These are phyloP conservation scores for Lablab purpureus DNA, from an alignment of 306 rosid genomes.

Conservation along the genomic window DNA sequence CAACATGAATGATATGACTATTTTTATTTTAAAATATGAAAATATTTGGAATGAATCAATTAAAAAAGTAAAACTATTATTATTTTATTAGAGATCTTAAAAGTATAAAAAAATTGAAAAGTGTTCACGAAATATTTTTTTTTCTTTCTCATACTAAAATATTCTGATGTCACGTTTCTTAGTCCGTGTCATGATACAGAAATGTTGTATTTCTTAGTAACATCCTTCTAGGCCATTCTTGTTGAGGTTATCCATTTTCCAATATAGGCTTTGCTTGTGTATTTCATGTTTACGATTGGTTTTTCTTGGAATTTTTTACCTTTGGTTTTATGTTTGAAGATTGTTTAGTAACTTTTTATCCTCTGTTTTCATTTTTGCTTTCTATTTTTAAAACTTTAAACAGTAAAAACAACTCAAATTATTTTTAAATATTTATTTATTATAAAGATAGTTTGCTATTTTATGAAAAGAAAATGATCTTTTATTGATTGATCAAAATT, in stretches of 20 bases:
- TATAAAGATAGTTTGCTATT: background rate
- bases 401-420: background rate
- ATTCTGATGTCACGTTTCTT: background rate
- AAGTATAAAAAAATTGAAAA: too few species aligned
- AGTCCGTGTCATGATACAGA: background rate
- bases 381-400: background rate
- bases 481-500: background rate
- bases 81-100: too few species aligned
- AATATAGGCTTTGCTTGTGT: background rate
- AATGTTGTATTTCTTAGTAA: background rate
- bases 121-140: too few species aligned
- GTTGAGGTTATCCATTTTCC: background rate
- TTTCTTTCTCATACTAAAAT: conserved; percentile 17
- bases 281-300: background rate
- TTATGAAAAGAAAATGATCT: background rate
- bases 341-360: background rate
- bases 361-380: background rate
- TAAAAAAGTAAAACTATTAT: too few species aligned
- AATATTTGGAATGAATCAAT: too few species aligned
- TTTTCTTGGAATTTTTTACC: background rate
- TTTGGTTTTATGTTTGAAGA: background rate
- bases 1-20: too few species aligned
- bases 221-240: background rate
- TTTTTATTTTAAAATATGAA: too few species aligned
- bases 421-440: too few species aligned